Conservation (phyloP, 2,329 filamentous ascomycete species). For the Colletotrichum sp. region DNA sequence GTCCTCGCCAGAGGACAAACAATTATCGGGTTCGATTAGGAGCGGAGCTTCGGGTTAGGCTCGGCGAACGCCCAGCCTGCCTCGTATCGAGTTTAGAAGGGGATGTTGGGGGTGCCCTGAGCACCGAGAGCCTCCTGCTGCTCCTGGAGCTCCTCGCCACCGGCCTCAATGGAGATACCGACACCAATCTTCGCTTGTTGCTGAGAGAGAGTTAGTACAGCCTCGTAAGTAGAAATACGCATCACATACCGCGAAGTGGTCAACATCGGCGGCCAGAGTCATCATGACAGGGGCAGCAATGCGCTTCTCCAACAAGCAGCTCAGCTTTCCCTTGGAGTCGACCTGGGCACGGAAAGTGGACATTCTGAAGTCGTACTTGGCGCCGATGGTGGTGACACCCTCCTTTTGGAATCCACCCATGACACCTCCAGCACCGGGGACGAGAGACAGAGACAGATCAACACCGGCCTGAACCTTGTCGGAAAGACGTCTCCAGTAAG, state of each 20-base stretch:
- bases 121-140: constrained; percentile 71
- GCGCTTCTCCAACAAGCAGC: constrained; percentile 92
- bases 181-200: constrained; percentile 95
- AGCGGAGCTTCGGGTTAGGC: constrained; percentile 26
- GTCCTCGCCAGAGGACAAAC: constrained; percentile 16
- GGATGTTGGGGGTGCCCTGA: constrained; percentile 64
- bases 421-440: constrained; percentile 66
- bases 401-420: constrained; percentile 86
- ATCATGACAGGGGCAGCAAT: constrained; percentile 91
- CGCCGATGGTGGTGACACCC: constrained; percentile 87
- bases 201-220: constrained; percentile 53
- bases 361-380: constrained; percentile 95
- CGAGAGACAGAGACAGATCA: constrained; percentile 89
- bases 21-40: constrained; percentile 24
- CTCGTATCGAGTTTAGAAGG: constrained; percentile 57
- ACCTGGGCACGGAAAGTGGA: constrained; percentile 95
- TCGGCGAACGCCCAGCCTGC: background rate
- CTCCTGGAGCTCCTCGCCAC: constrained; percentile 84
- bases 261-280: constrained; percentile 95
- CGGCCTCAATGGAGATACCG: constrained; percentile 88
- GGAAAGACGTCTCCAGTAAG: constrained; percentile 91
- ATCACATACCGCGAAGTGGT: constrained; percentile 85
- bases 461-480: constrained; percentile 97
- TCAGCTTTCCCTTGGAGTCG: constrained; percentile 93
- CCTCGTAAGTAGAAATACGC: background rate